These are phyloP conservation scores for Spathaspora arborariae DNA, from an alignment of 805 yeast species.

Conservation along the genomic window DNA sequence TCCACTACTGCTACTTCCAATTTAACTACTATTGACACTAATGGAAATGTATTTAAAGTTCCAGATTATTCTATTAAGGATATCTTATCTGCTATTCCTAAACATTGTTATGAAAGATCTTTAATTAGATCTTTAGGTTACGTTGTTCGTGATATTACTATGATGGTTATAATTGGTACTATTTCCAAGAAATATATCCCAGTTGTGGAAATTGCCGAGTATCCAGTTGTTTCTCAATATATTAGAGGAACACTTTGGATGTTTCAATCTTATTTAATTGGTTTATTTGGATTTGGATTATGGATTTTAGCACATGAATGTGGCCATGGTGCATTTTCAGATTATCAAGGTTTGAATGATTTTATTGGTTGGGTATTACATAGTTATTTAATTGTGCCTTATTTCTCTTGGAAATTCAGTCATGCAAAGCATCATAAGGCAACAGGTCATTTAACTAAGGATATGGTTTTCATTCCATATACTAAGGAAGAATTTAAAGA, in stretches of 20 bases:
- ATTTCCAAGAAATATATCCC: constrained; percentile 48
- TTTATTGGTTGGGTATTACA: constrained; percentile 59
- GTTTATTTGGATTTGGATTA: constrained; percentile 53
- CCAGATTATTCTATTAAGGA: constrained; percentile 64
- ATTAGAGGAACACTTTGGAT: constrained; percentile 59
- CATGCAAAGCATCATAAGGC: constrained; percentile 63
- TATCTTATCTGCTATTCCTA: constrained; percentile 54
- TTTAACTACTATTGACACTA: constrained; percentile 44
- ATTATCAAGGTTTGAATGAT: constrained; percentile 50
- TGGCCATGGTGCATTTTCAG: constrained; percentile 62
- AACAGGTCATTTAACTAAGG: constrained; percentile 57
- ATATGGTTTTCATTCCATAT: constrained; percentile 57
- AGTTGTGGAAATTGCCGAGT: constrained; percentile 19
- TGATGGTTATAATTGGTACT: constrained; percentile 41
- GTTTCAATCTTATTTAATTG: constrained; percentile 47
- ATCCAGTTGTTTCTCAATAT: constrained; percentile 33
- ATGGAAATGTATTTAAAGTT: constrained; percentile 52
- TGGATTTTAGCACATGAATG: constrained; percentile 67
- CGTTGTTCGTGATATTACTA: constrained; percentile 49
- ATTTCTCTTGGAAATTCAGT: constrained; percentile 59
- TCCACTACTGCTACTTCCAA: constrained; percentile 5
- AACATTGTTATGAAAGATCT: constrained; percentile 56
- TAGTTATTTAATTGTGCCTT: constrained; percentile 55
- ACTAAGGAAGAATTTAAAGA: constrained; percentile 45
- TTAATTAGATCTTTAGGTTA: constrained; percentile 46